Base-by-base conservation (phyloP, 225 moss, liverwort and hornwort species). In the Neckera pumila region DNA sequence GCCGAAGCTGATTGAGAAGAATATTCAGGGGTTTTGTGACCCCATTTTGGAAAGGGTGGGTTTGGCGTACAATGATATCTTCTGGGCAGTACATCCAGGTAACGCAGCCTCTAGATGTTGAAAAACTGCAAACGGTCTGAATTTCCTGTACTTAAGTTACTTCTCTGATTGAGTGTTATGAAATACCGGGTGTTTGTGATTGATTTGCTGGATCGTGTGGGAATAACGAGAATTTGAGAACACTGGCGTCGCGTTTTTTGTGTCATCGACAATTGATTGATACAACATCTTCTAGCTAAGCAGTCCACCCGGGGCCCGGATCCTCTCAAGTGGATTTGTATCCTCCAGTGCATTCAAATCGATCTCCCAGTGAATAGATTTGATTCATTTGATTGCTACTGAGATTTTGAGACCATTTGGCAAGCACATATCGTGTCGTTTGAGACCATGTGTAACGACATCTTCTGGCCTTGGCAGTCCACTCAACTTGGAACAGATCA, bases 41-140 rank as follows among this genome's bases (percentile, higher is more conserved):
- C 91, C 90, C 8, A 65, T 94, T 11, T 76, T 93, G 59, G 53
- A 82, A 36, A 71, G 84, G 23, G 86, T 88, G 54, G 87, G 90
- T 1, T 25, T 95, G 71, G 76, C 89, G 5, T 97, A 92, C 89
- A 96, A 98, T 73, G 98, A 98, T 83, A 88, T 98, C 82, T 98
- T 98, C 88, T 98, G 98, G 98, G 98, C 98, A 7, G 97, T 98
- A 57, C 98, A 98, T 73, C 98, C 97, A 81, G 93, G 93, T 91
- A 80, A 28, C 30, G 20, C 79, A 58, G 14, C 43, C 43, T 22
- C 62, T 62, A 10, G 7, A 12, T 62, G 61, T 10, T 43, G 15
- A 22, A 30, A 14, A 60, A 21, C 30, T 51, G 18, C 36, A 64
- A 57, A 22, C 21, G 28, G 27, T 51, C 27, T 15, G 6, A 77